Conservation (phyloP, 345 rosid species). For the Noccaea caerulescens region DNA sequence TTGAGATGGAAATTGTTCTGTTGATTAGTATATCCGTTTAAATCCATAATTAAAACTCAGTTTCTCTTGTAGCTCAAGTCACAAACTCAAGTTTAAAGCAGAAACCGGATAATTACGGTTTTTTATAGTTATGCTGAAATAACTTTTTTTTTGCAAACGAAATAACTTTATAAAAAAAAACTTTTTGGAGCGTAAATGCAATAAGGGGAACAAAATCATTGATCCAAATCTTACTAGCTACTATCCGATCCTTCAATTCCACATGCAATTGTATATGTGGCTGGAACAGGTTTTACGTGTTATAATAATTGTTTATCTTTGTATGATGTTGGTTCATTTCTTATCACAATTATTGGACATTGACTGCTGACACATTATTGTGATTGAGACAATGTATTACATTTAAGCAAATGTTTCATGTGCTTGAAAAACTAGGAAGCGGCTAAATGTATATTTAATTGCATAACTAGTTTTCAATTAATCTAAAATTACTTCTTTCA, state of each 20-base stretch:
- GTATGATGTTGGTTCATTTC: constrained; percentile 23
- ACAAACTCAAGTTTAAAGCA: background rate
- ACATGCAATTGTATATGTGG: constrained; percentile 30
- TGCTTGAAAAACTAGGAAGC: constrained; percentile 31
- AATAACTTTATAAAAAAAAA: background rate
- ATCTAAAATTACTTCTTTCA: background rate
- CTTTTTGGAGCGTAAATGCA: background rate
- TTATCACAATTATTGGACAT: constrained; percentile 22
- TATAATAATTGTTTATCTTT: constrained; percentile 13
- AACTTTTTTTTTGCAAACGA: background rate
- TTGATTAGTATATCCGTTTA: background rate
- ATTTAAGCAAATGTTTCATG: constrained; percentile 33
- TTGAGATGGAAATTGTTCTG: background rate
- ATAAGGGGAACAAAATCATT: constrained; percentile 6
- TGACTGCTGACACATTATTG: constrained; percentile 16
- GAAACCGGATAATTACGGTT: background rate
- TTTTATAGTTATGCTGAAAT: background rate
- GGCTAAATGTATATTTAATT: background rate
- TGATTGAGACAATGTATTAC: constrained; percentile 27
- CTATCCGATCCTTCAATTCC: constrained; percentile 8
- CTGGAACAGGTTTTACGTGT: constrained; percentile 35
- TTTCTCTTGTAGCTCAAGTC: background rate
- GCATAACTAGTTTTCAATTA: constrained; percentile 1
- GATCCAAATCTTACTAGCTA: constrained; percentile 19
- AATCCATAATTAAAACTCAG: background rate